phyloP scores from a whole-genome alignment of 179 eudicot genomes.

The Camellia oleifera region DNA sequence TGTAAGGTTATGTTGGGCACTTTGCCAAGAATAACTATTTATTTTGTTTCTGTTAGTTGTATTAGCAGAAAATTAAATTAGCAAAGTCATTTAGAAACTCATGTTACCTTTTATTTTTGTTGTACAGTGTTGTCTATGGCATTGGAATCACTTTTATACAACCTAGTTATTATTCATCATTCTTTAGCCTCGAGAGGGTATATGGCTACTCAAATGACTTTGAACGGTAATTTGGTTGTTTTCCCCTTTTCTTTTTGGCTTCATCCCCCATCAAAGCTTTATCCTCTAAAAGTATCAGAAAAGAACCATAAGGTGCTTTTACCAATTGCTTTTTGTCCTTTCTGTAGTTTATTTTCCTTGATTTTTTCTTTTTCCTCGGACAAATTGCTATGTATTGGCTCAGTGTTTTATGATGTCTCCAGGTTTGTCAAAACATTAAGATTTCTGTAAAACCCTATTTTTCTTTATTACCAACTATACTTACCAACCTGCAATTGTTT shows the following conservation, averaged over 20 bases:
- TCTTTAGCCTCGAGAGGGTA: constrained; percentile 48
- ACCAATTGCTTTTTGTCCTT: background rate
- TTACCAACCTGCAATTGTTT: background rate
- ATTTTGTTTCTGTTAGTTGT: background rate
- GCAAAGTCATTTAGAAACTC: background rate
- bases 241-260: background rate
- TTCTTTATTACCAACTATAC: background rate
- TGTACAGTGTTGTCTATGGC: constrained; percentile 53
- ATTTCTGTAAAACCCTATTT: background rate
- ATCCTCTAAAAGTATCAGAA: background rate
- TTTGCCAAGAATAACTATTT: background rate
- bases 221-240: constrained; percentile 44
- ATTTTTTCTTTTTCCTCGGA: background rate
- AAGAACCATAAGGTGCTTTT: background rate
- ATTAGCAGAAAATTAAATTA: background rate
- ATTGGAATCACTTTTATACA: constrained; percentile 66
- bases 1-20: constrained; percentile 2
- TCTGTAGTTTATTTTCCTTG: background rate
- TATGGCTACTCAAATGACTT: constrained; percentile 65
- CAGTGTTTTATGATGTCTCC: background rate
- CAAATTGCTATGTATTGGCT: background rate
- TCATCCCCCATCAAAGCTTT: background rate
- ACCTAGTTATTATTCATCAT: constrained; percentile 53
- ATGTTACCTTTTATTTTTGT: constrained; percentile 10
- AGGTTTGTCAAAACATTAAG: background rate